phyloP scores from a whole-genome alignment of 2,329 filamentous ascomycete species.

The Fusarium sp. region DNA sequence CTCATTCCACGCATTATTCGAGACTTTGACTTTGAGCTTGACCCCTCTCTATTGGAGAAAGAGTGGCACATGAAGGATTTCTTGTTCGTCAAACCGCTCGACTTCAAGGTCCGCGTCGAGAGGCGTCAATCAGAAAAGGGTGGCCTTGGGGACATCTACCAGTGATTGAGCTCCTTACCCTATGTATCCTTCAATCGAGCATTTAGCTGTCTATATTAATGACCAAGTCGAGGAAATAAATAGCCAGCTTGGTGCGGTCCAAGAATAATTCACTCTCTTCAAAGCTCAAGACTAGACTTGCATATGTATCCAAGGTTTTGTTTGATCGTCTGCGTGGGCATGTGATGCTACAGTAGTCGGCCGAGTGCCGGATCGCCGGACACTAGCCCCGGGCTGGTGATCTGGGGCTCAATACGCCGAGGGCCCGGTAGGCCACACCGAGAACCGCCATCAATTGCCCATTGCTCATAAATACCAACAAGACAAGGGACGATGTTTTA shows the following conservation, averaged over 20 bases:
- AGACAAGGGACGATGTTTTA: too few species aligned
- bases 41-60: background rate
- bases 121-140: background rate
- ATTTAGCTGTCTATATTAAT: too few species aligned
- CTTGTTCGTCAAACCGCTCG: constrained; percentile 23
- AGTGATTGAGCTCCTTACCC: too few species aligned
- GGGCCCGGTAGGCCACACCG: background rate
- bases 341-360: background rate
- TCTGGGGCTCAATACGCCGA: constrained; percentile 8
- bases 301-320: too few species aligned
- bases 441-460: background rate
- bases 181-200: too few species aligned
- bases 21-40: constrained; percentile 32
- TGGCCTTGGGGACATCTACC: too few species aligned
- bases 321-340: too few species aligned
- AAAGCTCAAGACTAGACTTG: too few species aligned
- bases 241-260: too few species aligned
- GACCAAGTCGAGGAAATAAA: too few species aligned
- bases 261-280: too few species aligned
- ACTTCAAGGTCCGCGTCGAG: constrained; percentile 20
- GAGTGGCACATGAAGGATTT: constrained; percentile 14
- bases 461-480: background rate
- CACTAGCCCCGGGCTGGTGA: background rate
- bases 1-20: constrained; percentile 20
- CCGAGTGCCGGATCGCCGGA: constrained; percentile 4